Conservation (phyloP, 208 protist species). For the Crithidia fasciculata region DNA sequence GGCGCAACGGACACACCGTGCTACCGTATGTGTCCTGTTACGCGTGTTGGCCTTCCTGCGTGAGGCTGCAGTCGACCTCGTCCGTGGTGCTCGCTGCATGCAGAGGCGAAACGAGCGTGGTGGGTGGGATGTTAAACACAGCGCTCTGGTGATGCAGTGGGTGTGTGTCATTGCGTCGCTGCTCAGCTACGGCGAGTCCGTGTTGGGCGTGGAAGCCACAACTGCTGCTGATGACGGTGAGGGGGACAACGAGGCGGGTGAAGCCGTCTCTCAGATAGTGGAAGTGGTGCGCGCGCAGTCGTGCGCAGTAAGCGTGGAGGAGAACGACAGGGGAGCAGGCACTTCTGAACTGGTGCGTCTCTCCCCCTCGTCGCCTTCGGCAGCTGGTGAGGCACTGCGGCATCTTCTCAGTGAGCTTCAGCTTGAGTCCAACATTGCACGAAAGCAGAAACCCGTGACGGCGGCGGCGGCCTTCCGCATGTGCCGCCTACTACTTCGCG, state of each 20-base stretch:
- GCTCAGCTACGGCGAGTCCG: conserved; percentile 25
- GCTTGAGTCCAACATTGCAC: too few relatives aligned
- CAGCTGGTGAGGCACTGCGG: too few relatives aligned
- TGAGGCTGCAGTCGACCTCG: conserved; percentile 4
- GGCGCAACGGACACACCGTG: neutral
- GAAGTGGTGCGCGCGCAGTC: neutral
- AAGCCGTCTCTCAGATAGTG: neutral
- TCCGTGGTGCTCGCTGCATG: neutral
- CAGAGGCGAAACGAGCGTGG: too few relatives aligned
- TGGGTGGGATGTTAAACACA: neutral
- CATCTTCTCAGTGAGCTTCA: too few relatives aligned
- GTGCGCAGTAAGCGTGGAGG: neutral
- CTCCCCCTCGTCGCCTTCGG: neutral
- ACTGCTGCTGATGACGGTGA: neutral
- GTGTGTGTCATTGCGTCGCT: conserved; percentile 18
- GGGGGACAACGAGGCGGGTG: neutral
- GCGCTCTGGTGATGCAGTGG: conserved; percentile 16
- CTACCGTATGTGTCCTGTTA: conserved; percentile 12
- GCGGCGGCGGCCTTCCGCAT: neutral
- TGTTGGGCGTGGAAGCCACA: conserved; percentile 7
- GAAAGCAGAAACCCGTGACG: neutral
- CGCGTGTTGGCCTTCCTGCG: conserved; percentile 23
- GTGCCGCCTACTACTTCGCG: neutral
- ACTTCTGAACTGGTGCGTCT: too few relatives aligned
- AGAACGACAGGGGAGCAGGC: too few relatives aligned